A percentile compares a stretch with the other conserved stretches of the same genome.
phyloP scores from a whole-genome alignment of 345 rosid genomes.

The Gossypium anomalum region DNA sequence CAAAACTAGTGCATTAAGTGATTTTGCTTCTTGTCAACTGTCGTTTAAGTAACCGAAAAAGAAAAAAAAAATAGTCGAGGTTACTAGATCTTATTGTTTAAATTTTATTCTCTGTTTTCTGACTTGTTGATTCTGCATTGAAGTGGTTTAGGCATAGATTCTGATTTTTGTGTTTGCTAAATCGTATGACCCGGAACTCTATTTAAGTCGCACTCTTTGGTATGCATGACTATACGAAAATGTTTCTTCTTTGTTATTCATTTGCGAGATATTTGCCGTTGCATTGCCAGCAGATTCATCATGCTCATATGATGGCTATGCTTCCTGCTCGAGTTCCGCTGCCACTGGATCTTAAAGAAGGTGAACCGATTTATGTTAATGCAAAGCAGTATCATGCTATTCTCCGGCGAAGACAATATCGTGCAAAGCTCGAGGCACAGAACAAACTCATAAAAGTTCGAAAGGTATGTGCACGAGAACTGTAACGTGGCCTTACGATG shows the following conservation, averaged over 20 bases:
- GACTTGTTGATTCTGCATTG: conserved; percentile 11
- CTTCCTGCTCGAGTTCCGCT: conserved; percentile 56
- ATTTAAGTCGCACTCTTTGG: conserved; percentile 10
- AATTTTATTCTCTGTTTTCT: conserved; percentile 4
- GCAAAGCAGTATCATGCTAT: conserved; percentile 82
- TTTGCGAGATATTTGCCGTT: conserved; percentile 22
- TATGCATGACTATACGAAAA: not conserved
- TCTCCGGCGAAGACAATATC: conserved; percentile 72
- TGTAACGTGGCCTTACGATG: not conserved
- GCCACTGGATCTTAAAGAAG: conserved; percentile 46
- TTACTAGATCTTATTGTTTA: not conserved
- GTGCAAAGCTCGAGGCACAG: conserved; percentile 83
- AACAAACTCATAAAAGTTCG: conserved; percentile 57
- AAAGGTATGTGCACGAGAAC: conserved; percentile 38
- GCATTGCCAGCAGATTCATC: conserved; percentile 43
- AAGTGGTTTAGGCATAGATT: conserved; percentile 11
- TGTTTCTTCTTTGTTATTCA: conserved; percentile 19
- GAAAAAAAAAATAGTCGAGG: conserved; percentile 1
- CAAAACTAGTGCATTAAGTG: conserved; percentile 15
- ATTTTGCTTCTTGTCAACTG: not conserved
- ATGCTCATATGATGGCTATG: conserved; percentile 50
- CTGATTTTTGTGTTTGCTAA: conserved; percentile 12
- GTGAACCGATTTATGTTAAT: conserved; percentile 72
- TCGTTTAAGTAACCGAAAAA: not conserved
- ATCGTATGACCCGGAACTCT: conserved; percentile 11